Base-by-base conservation (phyloP, 306 rosid species). In the Abrus pulchellus region DNA sequence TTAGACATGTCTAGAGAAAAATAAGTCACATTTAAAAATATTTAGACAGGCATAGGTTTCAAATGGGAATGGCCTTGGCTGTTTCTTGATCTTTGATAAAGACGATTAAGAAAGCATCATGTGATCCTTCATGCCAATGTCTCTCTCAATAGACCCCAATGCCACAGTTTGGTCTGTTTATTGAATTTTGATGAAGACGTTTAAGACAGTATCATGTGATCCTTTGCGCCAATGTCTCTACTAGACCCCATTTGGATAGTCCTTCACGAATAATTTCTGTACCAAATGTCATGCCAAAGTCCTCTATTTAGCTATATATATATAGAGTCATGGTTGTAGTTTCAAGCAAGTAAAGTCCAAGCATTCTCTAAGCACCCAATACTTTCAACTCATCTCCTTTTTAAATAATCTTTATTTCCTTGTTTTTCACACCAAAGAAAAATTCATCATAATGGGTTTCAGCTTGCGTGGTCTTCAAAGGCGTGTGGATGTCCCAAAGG, bases 371-470 rank as follows among this genome's bases (percentile, higher is more conserved):
- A 67, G 68, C 48, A 76, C 63, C 38, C 36, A 80, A 50, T 30
- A 72, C 48, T 63, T 32, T 60, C 34, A 30, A 9, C 9, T 49
- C 43, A 30, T 45, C 1, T 49, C 14, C 68, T 65, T 63, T 48
- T 44, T 47, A 8, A 71, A 20, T 20, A 20, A 20, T 20, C 20
- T 20, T 29, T 30, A 63, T 10, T 49, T n/a, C 65, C 64, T 72
- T 65, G 61, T 65, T 33, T 61, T 64, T 11, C 68, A 80, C 52
- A 64, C 4, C 41, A 66, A 82, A 55, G 11, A 67, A 54, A 41
- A 57, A 65, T 73, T 66, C 10, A 3, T n/a, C 49, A 75, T 8
- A 67, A 75, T 59, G 85, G 81, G 76, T 38, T 82, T 82, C 59
- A 13, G n/a, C 4, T 82, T 75, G 34, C 77, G 14, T 4, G 5